phyloP scores from a whole-genome alignment of 805 yeast species.

The Saturnispora dispora region DNA sequence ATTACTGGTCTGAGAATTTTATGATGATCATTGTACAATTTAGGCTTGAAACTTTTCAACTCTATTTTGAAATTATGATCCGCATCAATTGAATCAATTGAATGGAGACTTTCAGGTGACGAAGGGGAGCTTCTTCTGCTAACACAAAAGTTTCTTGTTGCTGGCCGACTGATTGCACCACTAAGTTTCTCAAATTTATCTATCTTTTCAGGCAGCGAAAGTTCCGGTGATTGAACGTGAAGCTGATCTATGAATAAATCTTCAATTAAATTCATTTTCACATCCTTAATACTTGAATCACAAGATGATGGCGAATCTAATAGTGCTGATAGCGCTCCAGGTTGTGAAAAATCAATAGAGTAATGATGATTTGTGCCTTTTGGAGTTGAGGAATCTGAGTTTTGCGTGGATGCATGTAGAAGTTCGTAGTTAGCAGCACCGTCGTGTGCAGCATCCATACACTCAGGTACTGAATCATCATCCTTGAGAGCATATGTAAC shows the following conservation, averaged over 20 bases:
- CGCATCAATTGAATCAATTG: neutral
- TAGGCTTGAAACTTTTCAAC: neutral
- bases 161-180: constrained; percentile 14
- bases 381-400: neutral
- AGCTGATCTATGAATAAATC: neutral
- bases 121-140: constrained; percentile 11
- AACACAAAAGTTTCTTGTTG: constrained; percentile 9
- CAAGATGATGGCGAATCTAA: constrained; percentile 14
- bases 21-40: neutral
- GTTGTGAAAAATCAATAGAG: constrained; percentile 3
- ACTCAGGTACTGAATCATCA: neutral
- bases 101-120: constrained; percentile 2
- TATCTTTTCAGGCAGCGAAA: constrained; percentile 20
- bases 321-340: constrained; percentile 11
- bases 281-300: neutral
- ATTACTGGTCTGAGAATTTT: constrained; percentile 9
- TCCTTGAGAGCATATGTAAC: neutral
- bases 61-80: constrained; percentile 4
- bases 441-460: neutral
- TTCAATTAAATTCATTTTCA: neutral
- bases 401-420: neutral
- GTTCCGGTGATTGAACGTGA: neutral
- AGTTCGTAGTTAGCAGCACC: neutral
- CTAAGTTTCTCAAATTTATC: constrained; percentile 25
- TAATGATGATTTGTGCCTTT: neutral